Percentiles rank a stretch among this genome's conserved stretches.
Conservation (phyloP, 179 eudicot species). For the Carnegiea gigantea region DNA sequence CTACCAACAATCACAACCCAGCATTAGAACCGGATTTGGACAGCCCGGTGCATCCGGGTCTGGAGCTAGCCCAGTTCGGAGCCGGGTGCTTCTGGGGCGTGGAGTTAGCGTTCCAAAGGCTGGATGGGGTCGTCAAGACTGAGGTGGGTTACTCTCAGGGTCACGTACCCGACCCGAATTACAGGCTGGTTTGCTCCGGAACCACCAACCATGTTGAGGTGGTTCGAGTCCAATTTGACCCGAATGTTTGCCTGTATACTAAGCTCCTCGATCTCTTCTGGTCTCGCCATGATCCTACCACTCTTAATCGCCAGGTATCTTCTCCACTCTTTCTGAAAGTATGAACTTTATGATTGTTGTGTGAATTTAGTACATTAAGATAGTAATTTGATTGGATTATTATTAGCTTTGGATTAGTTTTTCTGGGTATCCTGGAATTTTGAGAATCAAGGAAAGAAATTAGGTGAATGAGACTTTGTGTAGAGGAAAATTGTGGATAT, state of each 20-base stretch:
- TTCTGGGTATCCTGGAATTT: not conserved
- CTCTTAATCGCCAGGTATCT: constrained; percentile 86
- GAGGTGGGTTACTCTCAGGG: constrained; percentile 97
- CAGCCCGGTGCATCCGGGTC: constrained; percentile 47
- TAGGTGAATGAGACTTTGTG: not conserved
- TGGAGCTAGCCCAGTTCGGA: constrained; percentile 78
- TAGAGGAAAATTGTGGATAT: not conserved
- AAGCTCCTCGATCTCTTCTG: constrained; percentile 74
- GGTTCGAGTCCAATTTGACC: constrained; percentile 87
- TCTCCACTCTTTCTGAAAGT: not conserved
- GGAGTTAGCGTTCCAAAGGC: constrained; percentile 73
- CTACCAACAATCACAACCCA: constrained; percentile 43
- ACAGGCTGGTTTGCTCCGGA: constrained; percentile 65
- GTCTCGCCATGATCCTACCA: constrained; percentile 88
- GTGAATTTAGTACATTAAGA: not conserved
- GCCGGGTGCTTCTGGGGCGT: constrained; percentile 99
- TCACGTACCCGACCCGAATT: constrained; percentile 60
- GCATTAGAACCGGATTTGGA: constrained; percentile 62
- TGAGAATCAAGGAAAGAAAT: too few relatives aligned
- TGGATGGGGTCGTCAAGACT: constrained; percentile 70
- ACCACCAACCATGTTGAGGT: constrained; percentile 72
- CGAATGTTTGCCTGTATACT: constrained; percentile 56
- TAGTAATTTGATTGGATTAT: not conserved
- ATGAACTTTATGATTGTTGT: not conserved
- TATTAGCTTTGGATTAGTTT: not conserved